A percentile compares a stretch with the other conserved stretches of the same genome.
Evolutionary conservation across 306 rosid species (phyloP).

Genomic region (Quercus parvula): DNA sequence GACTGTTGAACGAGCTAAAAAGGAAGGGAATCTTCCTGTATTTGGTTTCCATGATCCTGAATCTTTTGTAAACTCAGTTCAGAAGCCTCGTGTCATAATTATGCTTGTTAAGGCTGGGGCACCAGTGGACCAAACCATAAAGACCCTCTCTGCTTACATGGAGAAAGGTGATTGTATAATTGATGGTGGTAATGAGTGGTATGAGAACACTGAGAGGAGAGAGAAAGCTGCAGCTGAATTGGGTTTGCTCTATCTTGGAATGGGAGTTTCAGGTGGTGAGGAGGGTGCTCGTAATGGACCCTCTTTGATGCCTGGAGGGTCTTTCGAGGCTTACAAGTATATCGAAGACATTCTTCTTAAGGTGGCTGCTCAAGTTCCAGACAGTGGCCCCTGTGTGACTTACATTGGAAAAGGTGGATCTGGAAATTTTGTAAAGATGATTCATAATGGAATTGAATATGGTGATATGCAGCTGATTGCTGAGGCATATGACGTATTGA

Average conservation of each 20-base stretch:
- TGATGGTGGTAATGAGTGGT: slow-evolving; percentile 98
- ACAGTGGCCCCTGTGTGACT: slow-evolving; percentile 91
- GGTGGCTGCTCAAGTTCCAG: slow-evolving; percentile 93
- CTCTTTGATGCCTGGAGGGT: slow-evolving; percentile 97
- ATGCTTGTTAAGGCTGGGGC: slow-evolving; percentile 96
- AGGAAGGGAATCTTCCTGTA: slow-evolving; percentile 80
- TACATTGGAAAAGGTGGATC: slow-evolving; percentile 90
- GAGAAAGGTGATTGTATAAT: slow-evolving; percentile 91
- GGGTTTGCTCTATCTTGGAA: slow-evolving; percentile 90
- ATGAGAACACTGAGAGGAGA: slow-evolving; percentile 93
- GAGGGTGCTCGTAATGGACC: slow-evolving; percentile 94
- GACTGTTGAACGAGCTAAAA: slow-evolving; percentile 77
- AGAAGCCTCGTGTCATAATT: slow-evolving; percentile 80
- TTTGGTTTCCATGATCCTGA: slow-evolving; percentile 90
- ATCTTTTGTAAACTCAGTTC: slow-evolving; percentile 75
- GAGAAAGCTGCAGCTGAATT: slow-evolving; percentile 59
- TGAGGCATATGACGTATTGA: slow-evolving; percentile 89
- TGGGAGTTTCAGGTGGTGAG: slow-evolving; percentile 98
- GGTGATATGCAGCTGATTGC: slow-evolving; percentile 98
- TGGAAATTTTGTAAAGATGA: slow-evolving; percentile 94
- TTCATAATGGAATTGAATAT: slow-evolving; percentile 89
- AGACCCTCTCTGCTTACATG: slow-evolving; percentile 73
- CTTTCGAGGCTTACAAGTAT: slow-evolving; percentile 74
- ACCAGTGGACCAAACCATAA: slow-evolving; percentile 91
- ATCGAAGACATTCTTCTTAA: slow-evolving; percentile 88